Conservation (phyloP, 2,329 filamentous ascomycete species). For the Aschersonia sp. region DNA sequence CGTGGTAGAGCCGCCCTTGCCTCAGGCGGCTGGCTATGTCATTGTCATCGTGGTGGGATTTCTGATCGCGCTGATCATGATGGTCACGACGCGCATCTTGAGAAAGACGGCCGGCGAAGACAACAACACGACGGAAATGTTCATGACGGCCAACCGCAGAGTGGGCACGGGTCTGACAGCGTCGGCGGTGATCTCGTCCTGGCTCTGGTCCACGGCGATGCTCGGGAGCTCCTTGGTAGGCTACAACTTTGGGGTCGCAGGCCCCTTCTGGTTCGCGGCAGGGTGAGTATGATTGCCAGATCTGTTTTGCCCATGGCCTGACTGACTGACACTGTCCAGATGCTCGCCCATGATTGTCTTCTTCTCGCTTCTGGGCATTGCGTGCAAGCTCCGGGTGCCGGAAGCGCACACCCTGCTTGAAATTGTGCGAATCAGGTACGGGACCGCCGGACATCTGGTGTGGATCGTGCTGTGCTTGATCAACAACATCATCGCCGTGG, state of each 20-base stretch:
- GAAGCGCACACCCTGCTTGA: constrained; percentile 39
- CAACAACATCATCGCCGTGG: no score
- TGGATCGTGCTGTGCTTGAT: no score
- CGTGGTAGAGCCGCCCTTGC: no score
- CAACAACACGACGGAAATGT: constrained; percentile 39
- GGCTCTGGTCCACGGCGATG: constrained; percentile 39
- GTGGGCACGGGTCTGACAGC: constrained; percentile 33
- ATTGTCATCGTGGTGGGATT: no score
- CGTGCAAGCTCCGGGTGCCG: constrained; percentile 16
- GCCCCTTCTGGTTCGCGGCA: no score
- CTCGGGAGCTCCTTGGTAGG: constrained; percentile 34
- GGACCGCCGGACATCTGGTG: constrained; percentile 5
- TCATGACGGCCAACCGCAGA: constrained; percentile 37
- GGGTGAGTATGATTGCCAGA: no score
- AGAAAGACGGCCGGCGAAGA: constrained; percentile 35
- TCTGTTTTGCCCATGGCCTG: no score
- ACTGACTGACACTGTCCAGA: constrained; percentile 12
- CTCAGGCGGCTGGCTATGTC: no score
- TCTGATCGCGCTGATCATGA: no score
- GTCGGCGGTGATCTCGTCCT: constrained; percentile 38
- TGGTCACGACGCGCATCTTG: neutral
- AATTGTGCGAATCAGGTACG: constrained; percentile 36
- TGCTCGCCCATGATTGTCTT: constrained; percentile 18
- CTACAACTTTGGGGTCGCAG: constrained; percentile 30
- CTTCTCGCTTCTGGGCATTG: constrained; percentile 31